Conservation (phyloP, 805 yeast genomes). For the Metschnikowia peoriensis region DNA sequence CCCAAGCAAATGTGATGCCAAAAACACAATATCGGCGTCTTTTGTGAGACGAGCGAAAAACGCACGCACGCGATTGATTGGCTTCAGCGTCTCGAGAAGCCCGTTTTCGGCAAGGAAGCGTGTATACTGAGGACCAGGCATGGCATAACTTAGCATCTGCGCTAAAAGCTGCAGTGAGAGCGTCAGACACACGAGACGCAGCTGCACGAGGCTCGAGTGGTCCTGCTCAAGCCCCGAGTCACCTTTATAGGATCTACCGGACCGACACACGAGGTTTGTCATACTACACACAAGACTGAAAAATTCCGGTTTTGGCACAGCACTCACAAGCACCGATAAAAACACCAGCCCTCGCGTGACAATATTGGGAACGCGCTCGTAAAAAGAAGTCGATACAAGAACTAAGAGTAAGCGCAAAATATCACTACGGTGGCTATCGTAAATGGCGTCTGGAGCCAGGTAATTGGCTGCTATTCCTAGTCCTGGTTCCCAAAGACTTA, state of each 20-base stretch:
- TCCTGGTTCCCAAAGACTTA: constrained; percentile 77
- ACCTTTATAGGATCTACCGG: constrained; percentile 36
- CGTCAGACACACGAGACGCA: constrained; percentile 49
- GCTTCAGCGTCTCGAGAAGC: constrained; percentile 28
- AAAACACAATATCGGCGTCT: constrained; percentile 51
- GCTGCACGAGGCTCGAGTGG: constrained; percentile 30
- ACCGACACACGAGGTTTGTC: constrained; percentile 59
- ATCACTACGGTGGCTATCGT: constrained; percentile 68
- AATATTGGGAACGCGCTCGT: constrained; percentile 41
- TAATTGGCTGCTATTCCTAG: constrained; percentile 48
- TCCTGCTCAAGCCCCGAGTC: constrained; percentile 46
- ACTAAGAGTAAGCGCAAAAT: constrained; percentile 59
- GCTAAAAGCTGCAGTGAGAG: constrained; percentile 62
- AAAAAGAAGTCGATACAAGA: constrained; percentile 61
- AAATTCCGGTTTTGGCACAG: constrained; percentile 47
- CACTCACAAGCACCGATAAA: constrained; percentile 52
- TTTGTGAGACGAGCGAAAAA: constrained; percentile 54
- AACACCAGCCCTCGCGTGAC: constrained; percentile 58
- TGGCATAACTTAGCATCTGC: constrained; percentile 59
- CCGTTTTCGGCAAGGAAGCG: constrained; percentile 21
- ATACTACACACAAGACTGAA: constrained; percentile 64
- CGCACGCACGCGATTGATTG: constrained; percentile 48
- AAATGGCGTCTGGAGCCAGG: constrained; percentile 24
- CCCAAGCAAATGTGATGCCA: constrained; percentile 47
- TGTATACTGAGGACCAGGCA: constrained; percentile 42